Percentiles rank a stretch among this genome's conserved stretches.
Evolutionary conservation across 1,284 basidiomycete genomes (phyloP).

Genomic region (Rhodotorula sp.): DNA sequence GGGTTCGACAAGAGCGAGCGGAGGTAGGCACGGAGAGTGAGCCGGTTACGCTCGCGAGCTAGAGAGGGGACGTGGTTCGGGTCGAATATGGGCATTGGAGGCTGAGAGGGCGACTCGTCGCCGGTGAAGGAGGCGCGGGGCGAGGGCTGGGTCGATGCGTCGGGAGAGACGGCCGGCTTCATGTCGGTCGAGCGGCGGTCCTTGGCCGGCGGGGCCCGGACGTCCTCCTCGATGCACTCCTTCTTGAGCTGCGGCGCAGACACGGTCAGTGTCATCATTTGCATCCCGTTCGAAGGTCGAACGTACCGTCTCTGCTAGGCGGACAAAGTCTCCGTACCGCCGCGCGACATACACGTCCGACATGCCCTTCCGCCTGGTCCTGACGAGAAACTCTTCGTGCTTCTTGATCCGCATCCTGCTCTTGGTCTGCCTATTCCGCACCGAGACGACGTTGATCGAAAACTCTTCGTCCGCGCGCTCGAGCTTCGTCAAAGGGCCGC

Average conservation of each 20-base stretch:
- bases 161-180: conserved; percentile 3
- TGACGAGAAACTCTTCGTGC: conserved; percentile 96
- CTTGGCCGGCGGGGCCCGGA: conserved; percentile 79
- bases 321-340: conserved; percentile 90
- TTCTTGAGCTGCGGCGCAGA: conserved; percentile 65
- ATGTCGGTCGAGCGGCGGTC: conserved; percentile 53
- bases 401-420: conserved; percentile 74
- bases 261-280: background rate
- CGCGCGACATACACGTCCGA: conserved; percentile 83
- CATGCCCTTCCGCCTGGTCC: conserved; percentile 70
- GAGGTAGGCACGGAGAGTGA: conserved; percentile 90
- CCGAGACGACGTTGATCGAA: conserved; percentile 83
- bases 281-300: too few species aligned
- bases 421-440: conserved; percentile 74
- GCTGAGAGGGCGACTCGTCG: background rate
- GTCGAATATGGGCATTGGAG: conserved; percentile 33
- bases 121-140: background rate
- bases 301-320: conserved; percentile 74
- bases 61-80: conserved; percentile 52
- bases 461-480: conserved; percentile 57
- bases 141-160: background rate
- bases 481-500: conserved; percentile 13
- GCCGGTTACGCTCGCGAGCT: conserved; percentile 87
- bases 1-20: conserved; percentile 73
- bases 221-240: conserved; percentile 71